Evolutionary conservation across 805 yeast genomes (phyloP).

Genomic region (Sugiyamaella chiloensis): DNA sequence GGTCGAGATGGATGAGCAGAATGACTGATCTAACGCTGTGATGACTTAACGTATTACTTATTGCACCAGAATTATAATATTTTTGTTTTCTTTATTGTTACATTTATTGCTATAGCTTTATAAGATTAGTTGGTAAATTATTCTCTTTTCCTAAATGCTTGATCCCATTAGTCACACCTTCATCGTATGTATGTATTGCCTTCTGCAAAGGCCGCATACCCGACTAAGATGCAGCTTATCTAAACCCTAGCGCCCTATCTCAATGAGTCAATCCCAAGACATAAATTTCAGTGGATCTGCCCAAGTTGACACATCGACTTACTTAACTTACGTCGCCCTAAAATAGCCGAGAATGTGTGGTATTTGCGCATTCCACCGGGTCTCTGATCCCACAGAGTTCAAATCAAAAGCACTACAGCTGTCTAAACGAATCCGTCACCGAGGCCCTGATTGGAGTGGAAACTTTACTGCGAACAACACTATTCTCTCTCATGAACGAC

Average conservation of each 20-base stretch:
- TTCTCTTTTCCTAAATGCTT: no score
- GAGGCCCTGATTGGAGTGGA: conserved; percentile 99
- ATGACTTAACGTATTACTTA: not conserved
- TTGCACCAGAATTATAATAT: no score
- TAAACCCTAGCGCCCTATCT: conserved; percentile 3
- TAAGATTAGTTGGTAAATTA: no score
- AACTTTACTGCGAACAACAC: conserved; percentile 75
- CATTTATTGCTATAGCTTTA: no score
- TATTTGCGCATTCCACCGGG: conserved; percentile 88
- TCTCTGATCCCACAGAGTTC: conserved; percentile 73
- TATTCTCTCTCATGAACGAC: conserved; percentile 89
- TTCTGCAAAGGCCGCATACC: no score
- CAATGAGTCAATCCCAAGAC: conserved; percentile 9
- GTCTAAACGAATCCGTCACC: conserved; percentile 89
- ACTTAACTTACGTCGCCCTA: no score
- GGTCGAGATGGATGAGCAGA: conserved; percentile 72
- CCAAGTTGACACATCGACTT: no score
- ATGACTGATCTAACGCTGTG: conserved; percentile 21
- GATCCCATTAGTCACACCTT: no score
- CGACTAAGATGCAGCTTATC: no score
- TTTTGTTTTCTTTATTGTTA: no score
- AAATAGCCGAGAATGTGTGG: conserved; percentile 97
- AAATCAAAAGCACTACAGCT: conserved; percentile 85
- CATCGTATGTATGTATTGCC: no score
- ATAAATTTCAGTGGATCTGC: no score